Percentiles rank a stretch among this genome's conserved stretches.
Evolutionary conservation across 805 yeast genomes (phyloP).

Genomic region (Komagataella populi): DNA sequence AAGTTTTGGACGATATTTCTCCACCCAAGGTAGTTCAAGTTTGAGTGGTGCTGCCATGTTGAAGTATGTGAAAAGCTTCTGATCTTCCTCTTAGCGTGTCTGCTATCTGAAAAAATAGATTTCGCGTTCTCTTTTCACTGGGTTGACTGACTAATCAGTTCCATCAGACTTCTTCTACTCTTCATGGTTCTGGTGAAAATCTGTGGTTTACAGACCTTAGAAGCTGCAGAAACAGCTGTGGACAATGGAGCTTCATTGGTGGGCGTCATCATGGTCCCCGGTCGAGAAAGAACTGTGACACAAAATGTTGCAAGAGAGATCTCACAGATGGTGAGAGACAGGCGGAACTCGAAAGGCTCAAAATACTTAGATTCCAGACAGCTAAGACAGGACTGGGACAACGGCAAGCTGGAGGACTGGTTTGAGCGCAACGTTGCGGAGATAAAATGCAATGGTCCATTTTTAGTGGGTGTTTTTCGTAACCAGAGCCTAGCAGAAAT

Average conservation of each 20-base stretch:
- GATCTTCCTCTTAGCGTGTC: not conserved
- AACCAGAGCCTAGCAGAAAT: constrained; percentile 67
- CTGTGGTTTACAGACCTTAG: constrained; percentile 63
- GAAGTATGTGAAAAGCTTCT: constrained; percentile 8
- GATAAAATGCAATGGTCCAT: constrained; percentile 36
- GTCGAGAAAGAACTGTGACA: constrained; percentile 56
- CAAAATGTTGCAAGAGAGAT: constrained; percentile 31
- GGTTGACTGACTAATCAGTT: not conserved
- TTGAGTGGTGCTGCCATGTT: not conserved
- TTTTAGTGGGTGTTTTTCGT: constrained; percentile 79
- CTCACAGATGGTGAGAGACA: constrained; percentile 18
- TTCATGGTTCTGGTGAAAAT: constrained; percentile 44
- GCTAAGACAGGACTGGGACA: constrained; percentile 10
- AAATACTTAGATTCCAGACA: constrained; percentile 10
- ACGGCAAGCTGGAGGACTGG: constrained; percentile 14
- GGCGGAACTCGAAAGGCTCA: constrained; percentile 10
- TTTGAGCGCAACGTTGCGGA: constrained; percentile 14
- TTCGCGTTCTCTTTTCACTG: not conserved
- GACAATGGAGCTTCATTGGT: constrained; percentile 60
- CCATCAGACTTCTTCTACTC: not conserved
- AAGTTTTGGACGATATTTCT: constrained; percentile 77
- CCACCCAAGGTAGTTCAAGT: constrained; percentile 45
- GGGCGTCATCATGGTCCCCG: constrained; percentile 84
- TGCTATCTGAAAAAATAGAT: not conserved
- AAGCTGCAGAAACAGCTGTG: constrained; percentile 62